Evolutionary conservation across 1,284 basidiomycete species (phyloP), one percentile per base, ranked within the genome.

Genomic region (Tremellales sp.): DNA sequence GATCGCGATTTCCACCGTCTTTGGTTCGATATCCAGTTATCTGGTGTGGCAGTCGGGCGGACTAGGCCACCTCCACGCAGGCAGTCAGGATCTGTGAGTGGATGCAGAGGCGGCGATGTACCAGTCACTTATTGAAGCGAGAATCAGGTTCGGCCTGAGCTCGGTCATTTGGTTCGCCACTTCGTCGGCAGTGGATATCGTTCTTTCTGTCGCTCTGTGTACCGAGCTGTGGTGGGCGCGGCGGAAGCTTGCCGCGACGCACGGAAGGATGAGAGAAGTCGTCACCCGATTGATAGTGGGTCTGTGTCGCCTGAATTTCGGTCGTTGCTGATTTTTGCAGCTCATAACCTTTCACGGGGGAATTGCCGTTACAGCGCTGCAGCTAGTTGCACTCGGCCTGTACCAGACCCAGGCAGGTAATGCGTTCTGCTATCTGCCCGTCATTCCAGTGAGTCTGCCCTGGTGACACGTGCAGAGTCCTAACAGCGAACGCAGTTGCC

Each of bases 201-300:
- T 55, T 9, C 32, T 63, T 1, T 51, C 51, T 16, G 6, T 43
- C 4, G 51, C 54, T 2, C 53, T 63, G 0, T 57, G 55, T 22
- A n/a, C 50, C 5, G 59, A 63, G 33, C 42, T 63, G 1, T 59
- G 57, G 55, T 63, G 57, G 57, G 61, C 61, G 10, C 37, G 61
- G 16, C 40, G 48, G 14, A 52, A 60, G 21, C 36, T 61, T 2
- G 46, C 57, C 3, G 40, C 48, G 26, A 34, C 51, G 28, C 55
- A 59, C 8, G 59, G 59, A 1, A 40, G 41, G 14, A 51, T 57
- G 54, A 37, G 46, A 12, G 45, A 56, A 25, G 47, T 61, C 19
- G 48, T 58, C 13, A 54, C 48, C 10, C 43, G 54, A 22, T 41
- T 61, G 24, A 57, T 61, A 21, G 58, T 61, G 29, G 43, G 58